Percentiles rank a stretch among this genome's conserved stretches.
Evolutionary conservation across 352 stramenopile species (phyloP).

Genomic region (Ophiocytium majus): DNA sequence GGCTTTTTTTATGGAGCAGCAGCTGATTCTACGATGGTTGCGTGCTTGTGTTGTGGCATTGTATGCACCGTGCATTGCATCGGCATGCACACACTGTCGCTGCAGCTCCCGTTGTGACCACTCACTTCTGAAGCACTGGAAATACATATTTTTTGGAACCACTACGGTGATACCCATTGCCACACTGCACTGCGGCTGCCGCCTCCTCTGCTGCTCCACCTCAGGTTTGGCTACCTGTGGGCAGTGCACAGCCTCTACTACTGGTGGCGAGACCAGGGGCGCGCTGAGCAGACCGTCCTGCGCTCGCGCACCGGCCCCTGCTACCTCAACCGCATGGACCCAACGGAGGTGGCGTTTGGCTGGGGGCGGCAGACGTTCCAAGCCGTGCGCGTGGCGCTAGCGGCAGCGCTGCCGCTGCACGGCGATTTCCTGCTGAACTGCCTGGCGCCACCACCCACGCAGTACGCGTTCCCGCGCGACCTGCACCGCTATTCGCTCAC

Average conservation of each 20-base stretch:
- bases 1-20: too few species aligned
- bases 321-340: slow-evolving; percentile 27
- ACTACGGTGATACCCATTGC: too few species aligned
- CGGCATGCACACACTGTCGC: too few species aligned
- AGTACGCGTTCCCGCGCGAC: slow-evolving; percentile 25
- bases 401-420: background rate
- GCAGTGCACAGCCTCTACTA: slow-evolving; percentile 24
- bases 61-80: too few species aligned
- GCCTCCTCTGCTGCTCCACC: background rate
- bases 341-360: slow-evolving; percentile 25
- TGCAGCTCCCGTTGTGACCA: too few species aligned
- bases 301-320: background rate
- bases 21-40: too few species aligned
- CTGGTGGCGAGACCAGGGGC: slow-evolving; percentile 28
- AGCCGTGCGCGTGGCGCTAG: background rate
- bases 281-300: background rate
- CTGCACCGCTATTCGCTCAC: slow-evolving; percentile 19
- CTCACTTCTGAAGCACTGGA: too few species aligned
- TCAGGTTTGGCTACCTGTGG: slow-evolving; percentile 18
- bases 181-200: too few species aligned
- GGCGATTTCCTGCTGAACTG: slow-evolving; percentile 13
- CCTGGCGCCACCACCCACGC: slow-evolving; percentile 9
- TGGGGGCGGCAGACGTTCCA: slow-evolving; percentile 27
- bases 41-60: too few species aligned
- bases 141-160: too few species aligned